Evolutionary conservation across 495 filamentous ascomycete genomes (phyloP).

Genomic region (Penicillium odoratum): DNA sequence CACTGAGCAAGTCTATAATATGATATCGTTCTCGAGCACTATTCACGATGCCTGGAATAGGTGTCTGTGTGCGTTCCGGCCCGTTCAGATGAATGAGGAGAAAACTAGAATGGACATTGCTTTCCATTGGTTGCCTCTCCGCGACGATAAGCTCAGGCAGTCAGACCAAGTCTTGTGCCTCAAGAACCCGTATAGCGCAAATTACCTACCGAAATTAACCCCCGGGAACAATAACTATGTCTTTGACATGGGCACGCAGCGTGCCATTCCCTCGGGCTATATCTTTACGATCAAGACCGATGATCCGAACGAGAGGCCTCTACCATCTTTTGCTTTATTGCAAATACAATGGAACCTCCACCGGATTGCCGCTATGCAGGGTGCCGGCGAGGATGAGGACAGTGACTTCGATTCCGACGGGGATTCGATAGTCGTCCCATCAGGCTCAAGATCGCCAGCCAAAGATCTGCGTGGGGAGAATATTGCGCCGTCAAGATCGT

Average conservation of each 20-base stretch:
- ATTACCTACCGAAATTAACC: no score
- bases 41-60: no score
- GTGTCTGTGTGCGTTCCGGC: not conserved
- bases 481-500: no score
- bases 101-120: not conserved
- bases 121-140: constrained; percentile 9
- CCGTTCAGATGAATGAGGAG: not conserved
- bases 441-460: no score
- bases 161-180: no score
- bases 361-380: constrained; percentile 4
- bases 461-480: no score
- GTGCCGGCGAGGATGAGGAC: not conserved
- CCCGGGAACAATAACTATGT: not conserved
- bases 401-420: no score
- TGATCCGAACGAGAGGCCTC: not conserved
- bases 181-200: no score
- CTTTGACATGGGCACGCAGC: not conserved
- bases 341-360: constrained; percentile 1
- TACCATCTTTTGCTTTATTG: constrained; percentile 1
- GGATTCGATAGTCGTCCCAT: no score
- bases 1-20: no score
- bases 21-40: no score
- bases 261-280: not conserved
- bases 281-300: constrained; percentile 5
- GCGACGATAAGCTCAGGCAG: not conserved